phyloP scores from a whole-genome alignment of 2,329 filamentous ascomycete genomes.

The Pseudofabraea citricarpa region DNA sequence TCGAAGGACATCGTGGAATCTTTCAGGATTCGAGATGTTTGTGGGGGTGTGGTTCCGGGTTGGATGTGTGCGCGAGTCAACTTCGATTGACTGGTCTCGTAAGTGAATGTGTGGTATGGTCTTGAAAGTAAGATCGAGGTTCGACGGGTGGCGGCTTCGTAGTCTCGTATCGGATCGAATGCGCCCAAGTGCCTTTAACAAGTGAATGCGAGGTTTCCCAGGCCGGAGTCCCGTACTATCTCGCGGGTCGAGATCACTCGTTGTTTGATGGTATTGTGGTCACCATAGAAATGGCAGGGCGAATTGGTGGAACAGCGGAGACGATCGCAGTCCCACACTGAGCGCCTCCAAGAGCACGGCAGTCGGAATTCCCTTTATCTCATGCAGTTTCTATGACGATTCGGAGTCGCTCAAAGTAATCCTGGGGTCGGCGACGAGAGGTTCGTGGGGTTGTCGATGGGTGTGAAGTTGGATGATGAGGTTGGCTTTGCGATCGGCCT shows the following conservation, averaged over 20 bases:
- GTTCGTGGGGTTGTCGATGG: constrained; percentile 17
- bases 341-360: constrained; percentile 15
- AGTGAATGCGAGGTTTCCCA: too few relatives aligned
- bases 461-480: constrained; percentile 8
- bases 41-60: background rate
- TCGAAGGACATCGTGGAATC: constrained; percentile 48
- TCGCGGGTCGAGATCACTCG: constrained; percentile 1
- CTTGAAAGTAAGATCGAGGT: constrained; percentile 6
- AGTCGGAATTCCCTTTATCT: constrained; percentile 7
- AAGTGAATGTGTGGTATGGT: too few relatives aligned
- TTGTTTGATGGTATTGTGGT: constrained; percentile 3
- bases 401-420: constrained; percentile 8
- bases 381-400: constrained; percentile 12
- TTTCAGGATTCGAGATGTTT: background rate
- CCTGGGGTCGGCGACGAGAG: constrained; percentile 2
- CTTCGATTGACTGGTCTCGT: too few relatives aligned
- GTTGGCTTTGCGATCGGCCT: constrained; percentile 6
- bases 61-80: background rate
- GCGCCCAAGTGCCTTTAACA: background rate
- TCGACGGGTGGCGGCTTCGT: constrained; percentile 5
- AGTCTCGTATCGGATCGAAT: background rate
- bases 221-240: too few relatives aligned
- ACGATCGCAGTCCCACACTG: constrained; percentile 15
- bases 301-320: constrained; percentile 5
- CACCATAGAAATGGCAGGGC: constrained; percentile 8